Evolutionary conservation across 805 yeast species (phyloP), one percentile per base, ranked within the genome.

Genomic region (Wickerhamiella kazuoi): DNA sequence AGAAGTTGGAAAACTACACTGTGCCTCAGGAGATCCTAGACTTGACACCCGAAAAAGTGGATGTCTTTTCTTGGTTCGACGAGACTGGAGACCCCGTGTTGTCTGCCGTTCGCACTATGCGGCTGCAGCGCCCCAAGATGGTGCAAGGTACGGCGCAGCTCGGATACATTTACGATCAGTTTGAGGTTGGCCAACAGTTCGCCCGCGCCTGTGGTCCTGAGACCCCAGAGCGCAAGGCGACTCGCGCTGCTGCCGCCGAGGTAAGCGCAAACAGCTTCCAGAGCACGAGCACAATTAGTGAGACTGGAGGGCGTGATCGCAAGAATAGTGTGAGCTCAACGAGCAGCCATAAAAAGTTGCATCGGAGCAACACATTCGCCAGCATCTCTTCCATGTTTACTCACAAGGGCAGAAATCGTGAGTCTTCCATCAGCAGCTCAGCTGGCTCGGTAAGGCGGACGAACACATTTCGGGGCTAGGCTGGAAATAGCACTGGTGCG

Each of bases 101-200:
- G 50, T 32, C 48, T 21, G 41, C 47, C 3, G 57, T 63, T 3
- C 43, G 54, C 14, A 41, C 47, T 21, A 55, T 63, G 53, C 50
- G 68, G 26, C 46, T 56, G 33, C 68, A 64, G 46, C 48, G 68
- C 28, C 54, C 59, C 31, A 56, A 57, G 23, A 63, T 64, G 67
- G 68, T 63, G 8, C 66, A 63, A 47, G 60, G 56, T n/a, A 38
- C 48, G 28, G 45, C 46, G 29, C 68, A 63, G 44, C 55, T 51
- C 39, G 50, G 48, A 18, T 63, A 62, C 45, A 52, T 63, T 5
- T 60, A 64, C 43, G 52, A 50, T 36, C 56, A 55, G 43, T 44
- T 56, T 37, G 54, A 50, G 42, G 46, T 50, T 21, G 50, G 47
- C 24, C 47, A 42, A 41, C 54, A 50, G 43, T 45, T 50, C 14